Conservation (phyloP, 75 land plant species). For the Azolla pinnata region DNA sequence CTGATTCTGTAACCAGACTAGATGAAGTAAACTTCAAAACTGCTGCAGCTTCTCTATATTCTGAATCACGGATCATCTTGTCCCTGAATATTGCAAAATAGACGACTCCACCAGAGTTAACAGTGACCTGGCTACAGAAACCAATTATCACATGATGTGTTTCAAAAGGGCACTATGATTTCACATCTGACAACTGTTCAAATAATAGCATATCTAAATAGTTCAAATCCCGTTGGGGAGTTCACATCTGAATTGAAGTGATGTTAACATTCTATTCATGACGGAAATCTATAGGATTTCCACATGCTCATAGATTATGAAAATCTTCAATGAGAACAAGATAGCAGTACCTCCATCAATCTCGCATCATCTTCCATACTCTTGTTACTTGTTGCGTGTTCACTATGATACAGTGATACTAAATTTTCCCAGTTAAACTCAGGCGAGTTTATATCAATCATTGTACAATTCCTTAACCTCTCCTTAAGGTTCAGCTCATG, state of each 20-base stretch:
- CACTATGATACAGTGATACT: neutral
- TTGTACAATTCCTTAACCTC: neutral
- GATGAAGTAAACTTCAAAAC: conserved; percentile 81
- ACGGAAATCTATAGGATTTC: no score
- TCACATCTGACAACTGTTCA: no score
- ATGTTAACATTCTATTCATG: no score
- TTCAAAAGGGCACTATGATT: no score
- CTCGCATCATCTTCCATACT: neutral
- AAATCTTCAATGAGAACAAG: no score
- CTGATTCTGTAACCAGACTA: conserved; percentile 94
- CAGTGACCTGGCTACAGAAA: conserved; percentile 94
- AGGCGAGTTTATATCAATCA: neutral
- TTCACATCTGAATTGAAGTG: no score
- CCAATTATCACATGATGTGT: no score
- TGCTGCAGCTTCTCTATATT: conserved; percentile 62
- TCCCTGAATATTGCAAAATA: conserved; percentile 80
- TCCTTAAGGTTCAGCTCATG: neutral
- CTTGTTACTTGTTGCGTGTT: neutral
- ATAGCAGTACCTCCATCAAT: no score
- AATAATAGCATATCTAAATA: no score
- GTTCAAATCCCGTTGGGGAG: no score
- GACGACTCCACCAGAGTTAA: conserved; percentile 97
- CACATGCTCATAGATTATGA: no score
- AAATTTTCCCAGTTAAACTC: neutral
- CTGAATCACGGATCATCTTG: conserved; percentile 15